These are phyloP conservation scores for Xylariales sp. DNA, from an alignment of 2,329 filamentous ascomycete species.

Conservation along the genomic window DNA sequence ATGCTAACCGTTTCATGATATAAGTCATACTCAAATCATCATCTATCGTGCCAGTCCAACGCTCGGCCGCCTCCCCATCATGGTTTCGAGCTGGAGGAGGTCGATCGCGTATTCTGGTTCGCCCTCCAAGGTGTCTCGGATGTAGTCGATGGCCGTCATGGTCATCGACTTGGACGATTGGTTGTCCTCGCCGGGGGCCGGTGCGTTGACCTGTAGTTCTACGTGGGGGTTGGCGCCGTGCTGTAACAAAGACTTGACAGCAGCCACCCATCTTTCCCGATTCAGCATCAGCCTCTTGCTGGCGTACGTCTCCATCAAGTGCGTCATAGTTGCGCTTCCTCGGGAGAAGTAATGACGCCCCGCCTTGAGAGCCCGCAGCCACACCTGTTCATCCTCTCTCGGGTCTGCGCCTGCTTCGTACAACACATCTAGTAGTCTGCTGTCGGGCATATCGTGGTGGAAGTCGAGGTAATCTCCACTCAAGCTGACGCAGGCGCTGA, in stretches of 20 bases:
- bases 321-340: constrained; percentile 48
- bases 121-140: constrained; percentile 49
- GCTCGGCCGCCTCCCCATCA: constrained; percentile 47
- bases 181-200: constrained; percentile 40
- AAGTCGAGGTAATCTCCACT: constrained; percentile 50
- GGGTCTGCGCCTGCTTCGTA: constrained; percentile 47
- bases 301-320: constrained; percentile 48
- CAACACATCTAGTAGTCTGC: constrained; percentile 45
- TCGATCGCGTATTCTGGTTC: constrained; percentile 51
- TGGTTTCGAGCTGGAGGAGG: constrained; percentile 46
- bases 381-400: constrained; percentile 44
- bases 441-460: constrained; percentile 51
- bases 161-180: constrained; percentile 42
- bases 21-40: constrained; percentile 24
- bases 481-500: constrained; percentile 49
- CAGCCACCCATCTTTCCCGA: constrained; percentile 48
- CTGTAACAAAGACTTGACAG: constrained; percentile 46
- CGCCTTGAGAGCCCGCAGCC: constrained; percentile 45
- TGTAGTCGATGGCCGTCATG: constrained; percentile 46
- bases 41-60: constrained; percentile 44
- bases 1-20: constrained; percentile 27
- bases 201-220: constrained; percentile 45
- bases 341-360: constrained; percentile 49
- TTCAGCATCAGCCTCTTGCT: constrained; percentile 49
- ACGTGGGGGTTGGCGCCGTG: constrained; percentile 48